Percentiles rank a stretch among this genome's conserved stretches.
These are phyloP conservation scores for Phytopythium vexans DNA, from an alignment of 352 stramenopile species.

Conservation along the genomic window DNA sequence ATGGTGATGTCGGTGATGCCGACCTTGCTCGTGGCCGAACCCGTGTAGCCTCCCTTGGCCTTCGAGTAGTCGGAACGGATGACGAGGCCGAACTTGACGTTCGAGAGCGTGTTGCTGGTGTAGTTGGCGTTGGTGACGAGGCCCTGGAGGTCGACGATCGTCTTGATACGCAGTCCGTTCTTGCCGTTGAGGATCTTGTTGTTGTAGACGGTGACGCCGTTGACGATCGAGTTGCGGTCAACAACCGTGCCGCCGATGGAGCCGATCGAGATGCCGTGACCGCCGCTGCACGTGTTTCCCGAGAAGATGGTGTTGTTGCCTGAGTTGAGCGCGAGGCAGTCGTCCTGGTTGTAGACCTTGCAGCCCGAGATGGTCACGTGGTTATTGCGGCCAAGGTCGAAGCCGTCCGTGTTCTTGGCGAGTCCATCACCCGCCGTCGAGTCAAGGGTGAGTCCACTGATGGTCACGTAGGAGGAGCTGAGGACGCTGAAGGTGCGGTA, in stretches of 20 bases:
- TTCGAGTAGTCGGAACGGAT: constrained; percentile 30
- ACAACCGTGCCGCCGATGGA: constrained; percentile 15
- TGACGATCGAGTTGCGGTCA: constrained; percentile 14
- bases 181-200: constrained; percentile 25
- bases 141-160: constrained; percentile 11
- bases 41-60: constrained; percentile 23
- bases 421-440: constrained; percentile 14
- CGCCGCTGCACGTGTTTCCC: constrained; percentile 14
- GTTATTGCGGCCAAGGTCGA: constrained; percentile 20
- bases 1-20: constrained; percentile 8
- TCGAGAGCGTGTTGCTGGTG: constrained; percentile 14
- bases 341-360: constrained; percentile 24
- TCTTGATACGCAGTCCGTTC: constrained; percentile 24
- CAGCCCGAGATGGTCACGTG: constrained; percentile 21
- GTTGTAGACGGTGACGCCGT: constrained; percentile 20
- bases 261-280: constrained; percentile 21
- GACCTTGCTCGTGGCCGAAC: constrained; percentile 9
- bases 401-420: constrained; percentile 17
- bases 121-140: constrained; percentile 16
- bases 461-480: constrained; percentile 22
- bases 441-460: constrained; percentile 17
- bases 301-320: constrained; percentile 21
- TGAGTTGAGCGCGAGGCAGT: constrained; percentile 24
- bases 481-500: constrained; percentile 45
- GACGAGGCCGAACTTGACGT: constrained; percentile 18